Evolutionary conservation across 169 alveolate genomes (phyloP).

Genomic region (Fabrea salina): DNA sequence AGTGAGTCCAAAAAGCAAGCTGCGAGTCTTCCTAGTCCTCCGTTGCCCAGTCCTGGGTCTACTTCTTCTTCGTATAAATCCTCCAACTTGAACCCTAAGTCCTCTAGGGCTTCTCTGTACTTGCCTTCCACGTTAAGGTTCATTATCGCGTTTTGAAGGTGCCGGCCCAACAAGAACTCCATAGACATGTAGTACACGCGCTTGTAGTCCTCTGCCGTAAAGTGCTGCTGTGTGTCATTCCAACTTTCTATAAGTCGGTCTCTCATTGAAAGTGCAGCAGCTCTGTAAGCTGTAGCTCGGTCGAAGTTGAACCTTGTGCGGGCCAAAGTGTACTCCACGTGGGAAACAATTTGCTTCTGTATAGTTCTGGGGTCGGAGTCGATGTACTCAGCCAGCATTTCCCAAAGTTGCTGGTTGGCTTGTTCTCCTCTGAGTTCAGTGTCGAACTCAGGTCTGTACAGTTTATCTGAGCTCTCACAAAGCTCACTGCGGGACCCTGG

Average conservation of each 20-base stretch:
- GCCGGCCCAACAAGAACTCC: constrained; percentile 93
- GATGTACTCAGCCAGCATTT: not conserved
- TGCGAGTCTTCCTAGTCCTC: constrained; percentile 96
- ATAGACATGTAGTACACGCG: constrained; percentile 90
- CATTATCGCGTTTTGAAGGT: constrained; percentile 90
- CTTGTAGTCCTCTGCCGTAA: constrained; percentile 82
- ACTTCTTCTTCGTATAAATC: constrained; percentile 90
- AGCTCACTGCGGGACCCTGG: too few relatives aligned
- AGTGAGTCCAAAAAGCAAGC: constrained; percentile 95
- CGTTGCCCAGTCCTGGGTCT: constrained; percentile 97
- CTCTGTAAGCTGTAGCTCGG: constrained; percentile 82
- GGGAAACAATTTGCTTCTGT: not conserved
- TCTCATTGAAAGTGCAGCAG: constrained; percentile 86
- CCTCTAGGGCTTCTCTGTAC: constrained; percentile 85
- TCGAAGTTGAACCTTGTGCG: constrained; percentile 88
- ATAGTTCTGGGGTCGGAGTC: not conserved
- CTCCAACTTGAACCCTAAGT: constrained; percentile 89
- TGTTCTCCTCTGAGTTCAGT: not conserved
- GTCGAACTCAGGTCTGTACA: not conserved
- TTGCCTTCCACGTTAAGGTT: constrained; percentile 87
- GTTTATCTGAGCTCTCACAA: too few relatives aligned
- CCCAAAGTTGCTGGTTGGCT: not conserved
- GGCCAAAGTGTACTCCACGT: constrained; percentile 89
- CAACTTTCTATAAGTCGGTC: constrained; percentile 91
- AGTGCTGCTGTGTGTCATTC: constrained; percentile 89